Conservation (phyloP, 2,329 filamentous ascomycete species). For the Gnomoniopsis smithogilvyi region DNA sequence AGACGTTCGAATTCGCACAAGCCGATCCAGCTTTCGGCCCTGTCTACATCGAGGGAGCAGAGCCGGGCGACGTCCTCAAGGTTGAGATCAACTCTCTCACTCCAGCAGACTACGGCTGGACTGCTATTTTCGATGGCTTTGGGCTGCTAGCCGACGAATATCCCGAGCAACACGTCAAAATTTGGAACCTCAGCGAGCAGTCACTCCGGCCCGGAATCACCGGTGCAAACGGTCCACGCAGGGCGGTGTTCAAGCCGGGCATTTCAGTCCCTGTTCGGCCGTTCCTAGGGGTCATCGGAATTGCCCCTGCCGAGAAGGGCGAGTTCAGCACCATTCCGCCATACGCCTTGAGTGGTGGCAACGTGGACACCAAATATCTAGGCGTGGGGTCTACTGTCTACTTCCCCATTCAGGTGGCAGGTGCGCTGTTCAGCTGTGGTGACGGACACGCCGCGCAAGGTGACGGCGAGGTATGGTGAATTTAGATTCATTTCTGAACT, state of each 20-base stretch:
- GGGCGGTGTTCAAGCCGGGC: conserved; percentile 42
- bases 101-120: conserved; percentile 48
- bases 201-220: conserved; percentile 13
- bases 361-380: conserved; percentile 51
- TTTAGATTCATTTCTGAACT: too few relatives aligned
- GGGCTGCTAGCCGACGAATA: conserved; percentile 49
- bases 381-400: conserved; percentile 43
- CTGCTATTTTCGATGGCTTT: conserved; percentile 47
- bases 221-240: conserved; percentile 22
- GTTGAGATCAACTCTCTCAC: conserved; percentile 45
- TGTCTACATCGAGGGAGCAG: conserved; percentile 44
- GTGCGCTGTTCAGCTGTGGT: conserved; percentile 51
- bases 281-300: conserved; percentile 50
- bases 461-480: conserved; percentile 40
- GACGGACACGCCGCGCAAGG: conserved; percentile 54
- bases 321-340: conserved; percentile 49
- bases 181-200: conserved; percentile 40
- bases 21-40: conserved; percentile 50
- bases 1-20: conserved; percentile 35
- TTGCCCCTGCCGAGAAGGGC: conserved; percentile 42
- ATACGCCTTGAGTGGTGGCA: conserved; percentile 45
- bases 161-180: conserved; percentile 39
- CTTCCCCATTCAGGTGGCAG: conserved; percentile 45
- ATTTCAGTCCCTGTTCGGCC: conserved; percentile 47
- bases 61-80: conserved; percentile 49